Base-by-base conservation (phyloP, 2,329 filamentous ascomycete species). In the Aspergillus sclerotialis region DNA sequence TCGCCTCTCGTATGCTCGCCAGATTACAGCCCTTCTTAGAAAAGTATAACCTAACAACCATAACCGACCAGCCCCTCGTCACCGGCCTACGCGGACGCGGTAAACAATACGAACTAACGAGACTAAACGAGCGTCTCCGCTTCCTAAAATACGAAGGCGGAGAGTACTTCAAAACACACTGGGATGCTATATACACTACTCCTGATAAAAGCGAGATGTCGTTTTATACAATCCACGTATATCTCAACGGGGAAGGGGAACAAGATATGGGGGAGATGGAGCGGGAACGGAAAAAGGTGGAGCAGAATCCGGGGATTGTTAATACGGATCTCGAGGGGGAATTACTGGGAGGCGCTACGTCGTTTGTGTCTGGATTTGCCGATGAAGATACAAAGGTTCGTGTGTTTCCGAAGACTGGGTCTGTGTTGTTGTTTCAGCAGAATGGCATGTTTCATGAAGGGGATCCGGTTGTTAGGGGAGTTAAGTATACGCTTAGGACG, bases 141-240 rank as follows among this genome's bases (percentile, higher is more conserved):
- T 89, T 89, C 48, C 62, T 93, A 32, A 80, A 76, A 50, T 92
- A 92, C 54, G 69, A 70, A 0, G 61, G 69, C 0, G 84, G 83
- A 0, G 78, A 88, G 48, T 90, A 80, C 53, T 92, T 93, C 49
- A 73, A 70, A 40, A 69, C 79, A 4, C 84, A 90, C 52, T 79
- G 73, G 44, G 84, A 90, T 51, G 78, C 74, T 0, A 48, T 64
- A 0, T 90, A 82, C 46, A 64, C 64, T 32, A 79, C 76, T 11
- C 68, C 70, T 0, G 71, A 76, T 34, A 60, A 65, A 6, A 63
- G 55, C 13, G 67, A 76, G 52, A 52, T 58, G 9, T 72, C 70
- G 1, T 69, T 68, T 32, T 74, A 69, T 42, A 78, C 75, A 0
- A 48, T 78, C 18, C 74, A 78, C 39, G 44, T 78, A 11, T 78